Evolutionary conservation across 2,329 filamentous ascomycete species (phyloP).

Genomic region (Paramyrothecium sp.): DNA sequence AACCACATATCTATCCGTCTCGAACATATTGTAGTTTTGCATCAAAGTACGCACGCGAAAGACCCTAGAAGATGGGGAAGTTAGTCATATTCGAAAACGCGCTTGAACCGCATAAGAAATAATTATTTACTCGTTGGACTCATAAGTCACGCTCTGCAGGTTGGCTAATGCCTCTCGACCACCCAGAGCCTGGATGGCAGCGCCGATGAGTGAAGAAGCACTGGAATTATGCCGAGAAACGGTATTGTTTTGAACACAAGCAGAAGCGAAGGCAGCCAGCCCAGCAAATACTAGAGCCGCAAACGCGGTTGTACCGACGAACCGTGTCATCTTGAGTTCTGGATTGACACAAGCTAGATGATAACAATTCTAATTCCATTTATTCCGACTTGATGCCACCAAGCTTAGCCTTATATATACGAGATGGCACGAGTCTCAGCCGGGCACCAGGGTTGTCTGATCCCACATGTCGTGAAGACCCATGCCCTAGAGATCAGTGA

Average conservation of each 20-base stretch:
- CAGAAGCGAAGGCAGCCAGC: background rate
- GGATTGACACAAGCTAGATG: too few relatives aligned
- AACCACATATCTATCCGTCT: conserved; percentile 4
- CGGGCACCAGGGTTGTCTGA: too few relatives aligned
- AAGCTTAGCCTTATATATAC: too few relatives aligned
- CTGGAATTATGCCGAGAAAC: background rate
- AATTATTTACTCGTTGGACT: background rate
- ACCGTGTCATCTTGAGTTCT: background rate
- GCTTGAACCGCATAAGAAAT: background rate
- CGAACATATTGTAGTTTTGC: conserved; percentile 10
- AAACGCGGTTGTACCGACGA: background rate
- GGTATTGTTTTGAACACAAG: background rate
- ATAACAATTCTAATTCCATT: too few relatives aligned
- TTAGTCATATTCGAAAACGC: background rate
- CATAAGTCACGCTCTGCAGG: background rate
- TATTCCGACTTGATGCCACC: too few relatives aligned
- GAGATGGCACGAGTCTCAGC: too few relatives aligned
- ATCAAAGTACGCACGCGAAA: conserved; percentile 5
- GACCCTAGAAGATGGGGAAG: background rate
- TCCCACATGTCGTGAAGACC: too few relatives aligned
- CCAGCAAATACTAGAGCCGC: background rate
- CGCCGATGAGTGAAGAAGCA: background rate
- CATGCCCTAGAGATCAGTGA: too few relatives aligned
- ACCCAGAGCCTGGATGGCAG: background rate
- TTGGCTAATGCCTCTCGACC: background rate